Conservation (phyloP, 805 yeast genomes). For the Jamesozyma hellenica region DNA sequence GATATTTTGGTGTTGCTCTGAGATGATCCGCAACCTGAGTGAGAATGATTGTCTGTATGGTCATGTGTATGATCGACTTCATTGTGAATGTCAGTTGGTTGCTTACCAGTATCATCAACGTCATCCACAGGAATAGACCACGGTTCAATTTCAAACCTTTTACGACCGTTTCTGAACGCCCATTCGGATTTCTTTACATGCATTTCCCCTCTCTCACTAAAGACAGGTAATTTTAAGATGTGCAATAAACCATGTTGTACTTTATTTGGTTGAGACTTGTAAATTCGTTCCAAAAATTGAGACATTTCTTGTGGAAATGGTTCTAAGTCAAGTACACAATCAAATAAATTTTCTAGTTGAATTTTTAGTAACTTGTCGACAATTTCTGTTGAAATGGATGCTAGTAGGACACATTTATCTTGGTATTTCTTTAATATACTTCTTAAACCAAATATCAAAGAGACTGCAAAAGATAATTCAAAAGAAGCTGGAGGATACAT, state of each 20-base stretch:
- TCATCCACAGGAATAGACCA: slow-evolving; percentile 98
- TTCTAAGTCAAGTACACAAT: slow-evolving; percentile 61
- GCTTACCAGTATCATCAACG: slow-evolving; percentile 34
- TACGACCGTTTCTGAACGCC: slow-evolving; percentile 77
- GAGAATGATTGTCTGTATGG: background rate
- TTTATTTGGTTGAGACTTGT: slow-evolving; percentile 52
- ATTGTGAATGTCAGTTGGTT: background rate
- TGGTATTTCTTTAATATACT: slow-evolving; percentile 40
- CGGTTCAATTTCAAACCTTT: slow-evolving; percentile 75
- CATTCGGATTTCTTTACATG: slow-evolving; percentile 61
- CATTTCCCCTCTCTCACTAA: slow-evolving; percentile 70
- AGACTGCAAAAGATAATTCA: slow-evolving; percentile 39
- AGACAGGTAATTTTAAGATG: slow-evolving; percentile 57
- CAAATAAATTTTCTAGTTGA: slow-evolving; percentile 50
- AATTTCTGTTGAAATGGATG: slow-evolving; percentile 55
- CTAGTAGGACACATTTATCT: slow-evolving; percentile 38
- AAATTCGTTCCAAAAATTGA: slow-evolving; percentile 55
- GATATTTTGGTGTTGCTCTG: slow-evolving; percentile 8
- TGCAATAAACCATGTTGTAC: slow-evolving; percentile 82
- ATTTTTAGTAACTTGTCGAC: slow-evolving; percentile 42
- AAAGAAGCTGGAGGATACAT: slow-evolving; percentile 47
- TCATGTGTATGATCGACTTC: slow-evolving; percentile 1
- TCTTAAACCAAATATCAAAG: slow-evolving; percentile 52
- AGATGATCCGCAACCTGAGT: background rate
- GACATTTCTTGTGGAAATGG: slow-evolving; percentile 74